These are phyloP conservation scores for Emiliania huxleyi DNA, from an alignment of 78 protist species.

Conservation along the genomic window DNA sequence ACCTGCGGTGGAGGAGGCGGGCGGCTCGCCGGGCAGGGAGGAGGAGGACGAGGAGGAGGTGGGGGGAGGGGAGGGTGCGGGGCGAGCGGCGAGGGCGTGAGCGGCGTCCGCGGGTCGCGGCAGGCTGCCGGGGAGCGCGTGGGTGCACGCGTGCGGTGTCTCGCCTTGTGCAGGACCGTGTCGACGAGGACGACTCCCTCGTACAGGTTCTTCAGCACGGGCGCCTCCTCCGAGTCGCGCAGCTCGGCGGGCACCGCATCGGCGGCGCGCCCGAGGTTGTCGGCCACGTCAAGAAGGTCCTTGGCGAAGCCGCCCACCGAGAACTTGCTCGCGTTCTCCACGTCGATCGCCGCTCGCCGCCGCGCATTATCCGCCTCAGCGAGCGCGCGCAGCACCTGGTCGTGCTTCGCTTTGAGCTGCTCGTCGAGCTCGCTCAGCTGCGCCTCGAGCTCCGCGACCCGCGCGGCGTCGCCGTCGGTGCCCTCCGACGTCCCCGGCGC, in stretches of 20 bases:
- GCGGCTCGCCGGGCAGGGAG: too few relatives aligned
- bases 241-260: conserved; percentile 16
- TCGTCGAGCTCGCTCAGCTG: neutral
- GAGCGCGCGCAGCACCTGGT: conserved; percentile 37
- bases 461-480: too few relatives aligned
- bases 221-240: neutral
- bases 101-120: too few relatives aligned
- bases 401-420: neutral
- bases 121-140: too few relatives aligned
- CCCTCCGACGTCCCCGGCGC: too few relatives aligned
- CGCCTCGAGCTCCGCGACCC: neutral
- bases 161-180: neutral
- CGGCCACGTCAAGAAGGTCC: conserved; percentile 58
- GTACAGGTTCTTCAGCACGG: neutral
- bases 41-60: too few relatives aligned
- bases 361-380: conserved; percentile 60
- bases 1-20: too few relatives aligned
- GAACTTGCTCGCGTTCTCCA: conserved; percentile 47
- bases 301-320: conserved; percentile 39
- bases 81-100: too few relatives aligned
- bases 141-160: too few relatives aligned
- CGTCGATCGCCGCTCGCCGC: conserved; percentile 40
- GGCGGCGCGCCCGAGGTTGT: conserved; percentile 44
- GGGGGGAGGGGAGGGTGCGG: too few relatives aligned
- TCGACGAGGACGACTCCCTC: conserved; percentile 48